These are phyloP conservation scores for Phytophthora aleatoria DNA, from an alignment of 352 stramenopile species.

Conservation along the genomic window DNA sequence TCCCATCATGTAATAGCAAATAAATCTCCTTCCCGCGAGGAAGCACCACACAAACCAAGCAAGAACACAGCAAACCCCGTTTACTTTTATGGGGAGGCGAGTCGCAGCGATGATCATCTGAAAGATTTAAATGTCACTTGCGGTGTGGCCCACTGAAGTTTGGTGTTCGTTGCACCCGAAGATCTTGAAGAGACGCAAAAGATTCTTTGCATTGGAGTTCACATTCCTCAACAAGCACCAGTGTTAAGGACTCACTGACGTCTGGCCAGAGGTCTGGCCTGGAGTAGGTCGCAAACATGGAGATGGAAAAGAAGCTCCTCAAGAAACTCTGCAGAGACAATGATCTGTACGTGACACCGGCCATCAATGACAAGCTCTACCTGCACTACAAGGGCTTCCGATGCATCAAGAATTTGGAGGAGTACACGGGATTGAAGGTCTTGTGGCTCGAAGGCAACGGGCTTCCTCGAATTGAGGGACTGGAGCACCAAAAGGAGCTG, in stretches of 20 bases:
- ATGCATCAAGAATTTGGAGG: constrained; percentile 93
- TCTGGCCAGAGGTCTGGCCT: not conserved
- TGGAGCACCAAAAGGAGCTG: constrained; percentile 88
- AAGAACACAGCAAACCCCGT: not conserved
- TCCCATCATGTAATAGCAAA: constrained; percentile 35
- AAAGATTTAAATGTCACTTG: no score
- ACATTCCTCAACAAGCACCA: constrained; percentile 1
- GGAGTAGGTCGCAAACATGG: constrained; percentile 49
- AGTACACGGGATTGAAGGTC: constrained; percentile 94
- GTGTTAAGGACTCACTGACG: not conserved
- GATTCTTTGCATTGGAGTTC: not conserved
- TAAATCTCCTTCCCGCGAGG: constrained; percentile 2
- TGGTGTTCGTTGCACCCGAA: no score
- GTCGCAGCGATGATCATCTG: no score
- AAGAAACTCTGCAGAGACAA: constrained; percentile 91
- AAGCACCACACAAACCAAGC: not conserved
- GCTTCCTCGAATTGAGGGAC: constrained; percentile 87
- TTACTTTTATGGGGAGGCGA: no score
- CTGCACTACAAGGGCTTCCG: constrained; percentile 96
- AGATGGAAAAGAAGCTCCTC: constrained; percentile 90
- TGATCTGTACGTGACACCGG: constrained; percentile 91
- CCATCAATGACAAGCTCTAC: constrained; percentile 96
- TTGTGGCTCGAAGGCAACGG: constrained; percentile 96
- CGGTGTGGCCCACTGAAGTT: not conserved
- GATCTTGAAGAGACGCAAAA: constrained; percentile 29